Percentiles rank a stretch among this genome's conserved stretches.
phyloP scores from a whole-genome alignment of 768 basidiomycete genomes.

The Lanmaoa rubissima region DNA sequence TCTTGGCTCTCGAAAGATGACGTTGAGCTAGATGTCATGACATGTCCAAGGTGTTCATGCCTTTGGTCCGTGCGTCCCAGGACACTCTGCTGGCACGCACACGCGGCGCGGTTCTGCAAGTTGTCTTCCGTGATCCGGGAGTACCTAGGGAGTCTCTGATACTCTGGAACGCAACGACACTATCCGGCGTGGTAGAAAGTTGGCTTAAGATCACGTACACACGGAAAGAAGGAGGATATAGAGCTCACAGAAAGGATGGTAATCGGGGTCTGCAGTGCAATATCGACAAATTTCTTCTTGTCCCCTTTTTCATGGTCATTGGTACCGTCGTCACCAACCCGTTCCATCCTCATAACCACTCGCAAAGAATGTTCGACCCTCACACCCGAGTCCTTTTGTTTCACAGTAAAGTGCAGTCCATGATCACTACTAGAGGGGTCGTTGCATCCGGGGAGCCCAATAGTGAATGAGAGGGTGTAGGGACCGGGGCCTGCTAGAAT shows the following conservation, averaged over 20 bases:
- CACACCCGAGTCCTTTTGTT: slow-evolving; percentile 63
- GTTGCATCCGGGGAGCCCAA: slow-evolving; percentile 22
- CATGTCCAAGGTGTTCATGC: slow-evolving; percentile 3
- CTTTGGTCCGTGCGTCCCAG: not conserved
- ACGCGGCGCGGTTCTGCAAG: slow-evolving; percentile 22
- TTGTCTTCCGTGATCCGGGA: slow-evolving; percentile 35
- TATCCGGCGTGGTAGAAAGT: slow-evolving; percentile 24
- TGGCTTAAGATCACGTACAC: not conserved
- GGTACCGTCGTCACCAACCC: slow-evolving; percentile 61
- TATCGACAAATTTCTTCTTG: slow-evolving; percentile 80
- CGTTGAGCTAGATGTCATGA: slow-evolving; percentile 30
- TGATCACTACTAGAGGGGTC: not conserved
- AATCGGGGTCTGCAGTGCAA: slow-evolving; percentile 83
- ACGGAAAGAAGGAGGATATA: not conserved
- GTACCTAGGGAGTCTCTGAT: slow-evolving; percentile 78
- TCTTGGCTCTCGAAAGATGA: slow-evolving; percentile 30
- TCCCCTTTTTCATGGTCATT: slow-evolving; percentile 61
- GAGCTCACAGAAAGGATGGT: slow-evolving; percentile 80
- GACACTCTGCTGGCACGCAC: slow-evolving; percentile 41
- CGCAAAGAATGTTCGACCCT: slow-evolving; percentile 75
- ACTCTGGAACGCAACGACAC: slow-evolving; percentile 84
- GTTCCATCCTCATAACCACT: slow-evolving; percentile 76
- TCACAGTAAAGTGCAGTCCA: slow-evolving; percentile 72
- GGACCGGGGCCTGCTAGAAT: slow-evolving; percentile 27
- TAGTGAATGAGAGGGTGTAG: slow-evolving; percentile 13